Evolutionary conservation across 2,329 filamentous ascomycete species (phyloP), one percentile per base, ranked within the genome.

Genomic region (Alternaria angustiovoidea): DNA sequence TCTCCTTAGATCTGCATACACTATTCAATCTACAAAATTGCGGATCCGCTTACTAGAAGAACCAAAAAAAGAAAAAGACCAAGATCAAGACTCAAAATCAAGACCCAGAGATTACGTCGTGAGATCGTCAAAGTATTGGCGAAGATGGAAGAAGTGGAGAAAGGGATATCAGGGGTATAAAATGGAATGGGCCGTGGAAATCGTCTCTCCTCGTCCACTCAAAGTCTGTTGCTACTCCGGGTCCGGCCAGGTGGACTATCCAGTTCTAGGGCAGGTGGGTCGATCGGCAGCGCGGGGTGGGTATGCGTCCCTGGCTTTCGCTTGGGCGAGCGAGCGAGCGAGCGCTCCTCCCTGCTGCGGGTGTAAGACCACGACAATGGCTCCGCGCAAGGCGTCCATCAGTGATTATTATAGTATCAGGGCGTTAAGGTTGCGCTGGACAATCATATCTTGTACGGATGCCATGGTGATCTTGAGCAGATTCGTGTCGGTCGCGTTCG

Each of bases 391-490:
- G 39, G 49, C 51, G 51, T 44, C 51, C 49, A 14, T 46, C 28
- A 12, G 26, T 55, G 8, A 54, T 59, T 59, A 52, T 78, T 68
- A 80, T 54, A 80, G 70, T 59, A 84, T 84, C 63, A 84, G 72
- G 44, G 80, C 79, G 65, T 84, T 82, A 67, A 84, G 75, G 66
- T 84, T 84, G 59, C 82, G 80, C 69, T 84, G 82, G 52, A 84
- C 82, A 66, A 84, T 84, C 82, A 84, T 84, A 66, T 84, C 82
- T 67, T 84, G 82, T 51, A 84, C 81, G 36, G 81, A 83, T 54
- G 78, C 79, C 82, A 84, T 84, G 28, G 82, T 84, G 74, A 83
- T 84, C 70, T 84, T 83, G 54, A 99, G 73, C 59, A 84, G 70
- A 69, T 84, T 76, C 48, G 82, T 84, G 64, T 84, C 82, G 47